phyloP scores from a whole-genome alignment of 2,329 filamentous ascomycete species.

The Sporothrix pseudoabietina region DNA sequence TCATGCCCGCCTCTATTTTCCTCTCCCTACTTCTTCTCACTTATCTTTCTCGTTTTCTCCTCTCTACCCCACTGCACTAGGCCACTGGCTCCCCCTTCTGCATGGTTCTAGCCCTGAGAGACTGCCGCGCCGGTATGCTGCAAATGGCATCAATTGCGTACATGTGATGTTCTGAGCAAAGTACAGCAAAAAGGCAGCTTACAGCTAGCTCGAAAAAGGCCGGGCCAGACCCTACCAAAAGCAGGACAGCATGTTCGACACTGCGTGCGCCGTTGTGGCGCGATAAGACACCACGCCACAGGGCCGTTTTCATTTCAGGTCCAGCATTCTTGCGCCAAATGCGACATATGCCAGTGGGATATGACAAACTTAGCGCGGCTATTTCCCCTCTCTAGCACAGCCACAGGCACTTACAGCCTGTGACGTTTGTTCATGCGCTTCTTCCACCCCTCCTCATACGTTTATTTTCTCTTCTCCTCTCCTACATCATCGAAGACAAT shows the following conservation, averaged over 20 bases:
- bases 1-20: background rate
- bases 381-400: conserved; percentile 28
- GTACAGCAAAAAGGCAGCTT: background rate
- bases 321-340: background rate
- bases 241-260: background rate
- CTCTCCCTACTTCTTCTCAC: background rate
- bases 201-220: background rate
- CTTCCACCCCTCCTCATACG: conserved; percentile 16
- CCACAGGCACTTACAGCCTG: conserved; percentile 28
- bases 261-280: background rate
- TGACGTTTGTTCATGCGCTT: conserved; percentile 1
- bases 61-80: conserved; percentile 23
- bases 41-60: background rate
- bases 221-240: background rate
- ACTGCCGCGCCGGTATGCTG: background rate
- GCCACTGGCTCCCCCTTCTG: conserved; percentile 2
- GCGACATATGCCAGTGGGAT: background rate
- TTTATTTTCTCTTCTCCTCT: conserved; percentile 1
- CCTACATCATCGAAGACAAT: background rate
- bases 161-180: conserved; percentile 5
- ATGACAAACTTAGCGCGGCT: background rate
- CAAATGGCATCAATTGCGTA: background rate
- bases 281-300: conserved; percentile 12
- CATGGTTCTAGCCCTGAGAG: conserved; percentile 1
- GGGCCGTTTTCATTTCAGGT: no score